Evolutionary conservation across 345 rosid genomes (phyloP), one percentile per base, ranked within the genome.

Genomic region (Gossypium australe): DNA sequence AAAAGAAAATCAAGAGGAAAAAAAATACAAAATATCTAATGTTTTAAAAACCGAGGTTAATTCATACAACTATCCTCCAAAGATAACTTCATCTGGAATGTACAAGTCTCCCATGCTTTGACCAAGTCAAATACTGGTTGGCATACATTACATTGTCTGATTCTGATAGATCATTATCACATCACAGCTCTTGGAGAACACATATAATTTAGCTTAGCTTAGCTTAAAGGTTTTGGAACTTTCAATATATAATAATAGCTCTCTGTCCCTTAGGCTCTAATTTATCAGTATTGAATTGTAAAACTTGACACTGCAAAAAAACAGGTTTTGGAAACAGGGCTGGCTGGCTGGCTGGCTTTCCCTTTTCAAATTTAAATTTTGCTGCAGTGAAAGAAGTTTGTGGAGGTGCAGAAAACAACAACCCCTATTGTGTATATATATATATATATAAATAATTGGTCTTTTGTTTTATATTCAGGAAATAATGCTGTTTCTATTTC

Each of bases 321-420:
- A 79, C 76, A 84, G 68, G 77, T 51, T 72, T 80, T 24, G 78
- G 75, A 68, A 79, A 62, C 62, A 68, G 82, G 53, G 75, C 70
- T 79, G 41, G 2, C 29, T 57, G 29, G 13, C 58, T 53, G 61
- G 25, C 58, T 53, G 62, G 27, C 11, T 57, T 57, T 11, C 4
- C 71, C 45, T 61, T 77, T 80, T 71, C 49, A 74, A 77, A 74
- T 52, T 82, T 49, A 24, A 75, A 65, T 77, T 75, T 68, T 64
- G 65, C 14, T 76, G 80, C 84, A 80, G 75, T 52, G 73, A 60
- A 57, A 12, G 41, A 81, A 77, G 78, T 41, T 67, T 76, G 81
- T 78, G 77, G 83, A 73, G 74, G 72, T 58, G 82, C 78, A 64
- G 76, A 47, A 60, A 71, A 53, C 59, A 70, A 78, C 60, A 70